Evolutionary conservation across 1,139 yeast species (phyloP).

Genomic region (Petasospora rhodanensis): DNA sequence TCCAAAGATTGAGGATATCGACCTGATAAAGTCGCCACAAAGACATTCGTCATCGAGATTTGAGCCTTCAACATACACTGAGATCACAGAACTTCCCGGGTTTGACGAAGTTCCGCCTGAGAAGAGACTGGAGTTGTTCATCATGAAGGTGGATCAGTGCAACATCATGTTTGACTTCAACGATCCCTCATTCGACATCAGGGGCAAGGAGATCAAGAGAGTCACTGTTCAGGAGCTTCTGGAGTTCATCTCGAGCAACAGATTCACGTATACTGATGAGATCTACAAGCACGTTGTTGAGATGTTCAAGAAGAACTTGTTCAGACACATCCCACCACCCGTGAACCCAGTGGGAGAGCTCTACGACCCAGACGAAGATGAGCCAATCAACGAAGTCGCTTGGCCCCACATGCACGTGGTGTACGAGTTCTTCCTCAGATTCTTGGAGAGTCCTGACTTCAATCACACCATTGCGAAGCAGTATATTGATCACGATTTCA

Average conservation of each 20-base stretch:
- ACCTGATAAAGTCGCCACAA: constrained; percentile 70
- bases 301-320: constrained; percentile 85
- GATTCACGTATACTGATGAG: constrained; percentile 83
- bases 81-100: constrained; percentile 76
- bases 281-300: constrained; percentile 84
- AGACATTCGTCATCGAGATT: constrained; percentile 93
- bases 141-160: constrained; percentile 91
- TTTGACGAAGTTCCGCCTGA: constrained; percentile 90
- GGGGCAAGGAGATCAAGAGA: constrained; percentile 89
- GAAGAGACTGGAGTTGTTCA: constrained; percentile 75
- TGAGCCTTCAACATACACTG: constrained; percentile 73
- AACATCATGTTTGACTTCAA: constrained; percentile 89
- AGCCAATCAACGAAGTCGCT: constrained; percentile 91
- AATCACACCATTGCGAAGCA: constrained; percentile 91
- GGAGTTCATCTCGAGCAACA: constrained; percentile 76
- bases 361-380: constrained; percentile 98
- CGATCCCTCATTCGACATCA: constrained; percentile 87
- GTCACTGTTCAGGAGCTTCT: constrained; percentile 83
- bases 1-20: constrained; percentile 40
- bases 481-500: constrained; percentile 87
- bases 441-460: constrained; percentile 92
- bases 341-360: constrained; percentile 95
- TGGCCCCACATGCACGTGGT: constrained; percentile 99
- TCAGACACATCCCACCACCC: constrained; percentile 97
- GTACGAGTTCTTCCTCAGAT: constrained; percentile 87